Evolutionary conservation across 148 eudicot genomes (phyloP), one percentile per base, ranked within the genome.

Genomic region (Spergularia bocconei): DNA sequence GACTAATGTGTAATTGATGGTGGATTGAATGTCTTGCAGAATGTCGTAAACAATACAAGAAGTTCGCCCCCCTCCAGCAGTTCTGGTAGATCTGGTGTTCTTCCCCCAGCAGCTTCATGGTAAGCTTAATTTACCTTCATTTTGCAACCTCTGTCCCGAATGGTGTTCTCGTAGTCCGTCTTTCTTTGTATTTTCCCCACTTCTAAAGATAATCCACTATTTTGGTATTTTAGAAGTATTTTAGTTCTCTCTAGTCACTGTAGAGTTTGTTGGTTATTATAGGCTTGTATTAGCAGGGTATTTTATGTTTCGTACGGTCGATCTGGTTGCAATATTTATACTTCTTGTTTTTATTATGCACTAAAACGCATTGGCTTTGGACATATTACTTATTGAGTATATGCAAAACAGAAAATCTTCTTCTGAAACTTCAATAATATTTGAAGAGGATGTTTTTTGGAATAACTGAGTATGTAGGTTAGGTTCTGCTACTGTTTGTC

Each of bases 71-170:
- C 93, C 73, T 79, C 85, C 78, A 92, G 87, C 77, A 92, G 89
- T 80, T 84, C 97, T 79, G 90, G 90, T 29, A 87, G 86, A 76
- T 79, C 92, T 74, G 91, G 83, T 68, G 91, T 82, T 76, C 94
- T 92, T 76, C 98, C 97, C 8, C 85, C 94, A 11, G 92, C 94
- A 70, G 97, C 97, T 25, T 92, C 92, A 71, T 95, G 98, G 98
- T 95, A 88, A 51, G 71, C 54, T 4, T 66, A 11, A 14, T 41
- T 41, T 44, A 14, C 69, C 10, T 41, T 7, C 13, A 10, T 17
- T 16, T 41, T 66, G 44, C 13, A 8, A 16, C 25, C n/a, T 63
- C 19, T 38, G 21, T 6, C 50, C 69, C 51, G 6, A 64, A 12
- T 15, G 21, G 4, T 8, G 19, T n/a, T n/a, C n/a, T n/a, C n/a